Evolutionary conservation across 495 filamentous ascomycete species (phyloP).

Genomic region (Penicillium psychrofluorescens): DNA sequence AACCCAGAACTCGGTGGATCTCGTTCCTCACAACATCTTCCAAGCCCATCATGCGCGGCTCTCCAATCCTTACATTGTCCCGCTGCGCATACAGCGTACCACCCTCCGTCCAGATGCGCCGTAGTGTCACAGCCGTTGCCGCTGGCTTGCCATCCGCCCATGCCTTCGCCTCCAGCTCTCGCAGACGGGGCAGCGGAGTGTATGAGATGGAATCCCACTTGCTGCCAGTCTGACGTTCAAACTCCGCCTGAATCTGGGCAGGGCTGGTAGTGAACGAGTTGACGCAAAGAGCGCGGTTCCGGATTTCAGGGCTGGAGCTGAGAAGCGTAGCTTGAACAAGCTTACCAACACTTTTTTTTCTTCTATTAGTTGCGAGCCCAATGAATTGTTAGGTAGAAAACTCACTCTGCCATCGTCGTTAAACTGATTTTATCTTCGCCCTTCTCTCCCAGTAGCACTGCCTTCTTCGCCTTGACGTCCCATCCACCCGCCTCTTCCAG

Average conservation of each 20-base stretch:
- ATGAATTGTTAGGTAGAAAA: slow-evolving; percentile 1
- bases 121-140: slow-evolving; percentile 51
- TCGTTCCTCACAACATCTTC: slow-evolving; percentile 27
- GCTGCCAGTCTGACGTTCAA: slow-evolving; percentile 54
- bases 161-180: slow-evolving; percentile 43
- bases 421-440: slow-evolving; percentile 52
- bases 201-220: slow-evolving; percentile 47
- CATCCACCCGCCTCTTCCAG: slow-evolving; percentile 42
- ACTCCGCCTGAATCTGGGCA: slow-evolving; percentile 53
- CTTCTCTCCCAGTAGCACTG: slow-evolving; percentile 48
- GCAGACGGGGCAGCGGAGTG: slow-evolving; percentile 43
- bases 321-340: slow-evolving; percentile 53
- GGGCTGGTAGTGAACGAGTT: slow-evolving; percentile 66
- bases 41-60: slow-evolving; percentile 41
- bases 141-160: slow-evolving; percentile 46
- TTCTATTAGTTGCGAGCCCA: too few relatives aligned
- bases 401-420: slow-evolving; percentile 62
- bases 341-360: too few relatives aligned
- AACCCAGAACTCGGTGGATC: slow-evolving; percentile 9
- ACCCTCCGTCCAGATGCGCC: slow-evolving; percentile 65
- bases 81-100: slow-evolving; percentile 61
- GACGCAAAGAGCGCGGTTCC: slow-evolving; percentile 53
- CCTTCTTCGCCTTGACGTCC: slow-evolving; percentile 46
- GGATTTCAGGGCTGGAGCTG: slow-evolving; percentile 39
- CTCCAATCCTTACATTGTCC: slow-evolving; percentile 52